phyloP scores from a whole-genome alignment of 2,329 filamentous ascomycete genomes.

The Pseudogymnoascus sp. region DNA sequence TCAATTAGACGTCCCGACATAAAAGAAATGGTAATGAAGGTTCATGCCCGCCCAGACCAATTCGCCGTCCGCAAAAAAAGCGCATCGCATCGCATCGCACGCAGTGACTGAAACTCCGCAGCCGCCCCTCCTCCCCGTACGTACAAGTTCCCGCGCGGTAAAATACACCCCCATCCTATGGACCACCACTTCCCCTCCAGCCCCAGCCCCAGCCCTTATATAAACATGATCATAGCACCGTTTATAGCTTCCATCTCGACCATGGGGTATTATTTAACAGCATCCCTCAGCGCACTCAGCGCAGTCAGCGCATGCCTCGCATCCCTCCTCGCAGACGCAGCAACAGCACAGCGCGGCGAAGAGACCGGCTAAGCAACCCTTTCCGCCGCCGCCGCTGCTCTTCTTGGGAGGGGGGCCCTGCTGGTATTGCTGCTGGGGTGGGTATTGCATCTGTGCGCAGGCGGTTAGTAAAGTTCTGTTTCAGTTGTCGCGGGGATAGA shows the following conservation, averaged over 20 bases:
- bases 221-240: background rate
- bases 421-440: conserved; percentile 38
- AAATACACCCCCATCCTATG: background rate
- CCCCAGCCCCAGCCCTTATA: background rate
- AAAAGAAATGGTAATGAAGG: conserved; percentile 1
- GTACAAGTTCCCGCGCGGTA: background rate
- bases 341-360: conserved; percentile 43
- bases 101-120: background rate
- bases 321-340: conserved; percentile 42
- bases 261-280: conserved; percentile 18
- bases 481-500: background rate
- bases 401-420: conserved; percentile 34
- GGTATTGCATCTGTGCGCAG: conserved; percentile 36
- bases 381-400: conserved; percentile 30
- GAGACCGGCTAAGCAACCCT: conserved; percentile 38
- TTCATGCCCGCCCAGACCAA: background rate
- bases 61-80: background rate
- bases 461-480: background rate
- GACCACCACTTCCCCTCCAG: background rate
- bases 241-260: background rate
- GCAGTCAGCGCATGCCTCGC: conserved; percentile 43
- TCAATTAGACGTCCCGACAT: background rate
- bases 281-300: conserved; percentile 24
- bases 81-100: background rate
- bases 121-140: background rate